These are phyloP conservation scores for Blepharisma stoltei DNA, from an alignment of 73 alveolate species.

Conservation along the genomic window DNA sequence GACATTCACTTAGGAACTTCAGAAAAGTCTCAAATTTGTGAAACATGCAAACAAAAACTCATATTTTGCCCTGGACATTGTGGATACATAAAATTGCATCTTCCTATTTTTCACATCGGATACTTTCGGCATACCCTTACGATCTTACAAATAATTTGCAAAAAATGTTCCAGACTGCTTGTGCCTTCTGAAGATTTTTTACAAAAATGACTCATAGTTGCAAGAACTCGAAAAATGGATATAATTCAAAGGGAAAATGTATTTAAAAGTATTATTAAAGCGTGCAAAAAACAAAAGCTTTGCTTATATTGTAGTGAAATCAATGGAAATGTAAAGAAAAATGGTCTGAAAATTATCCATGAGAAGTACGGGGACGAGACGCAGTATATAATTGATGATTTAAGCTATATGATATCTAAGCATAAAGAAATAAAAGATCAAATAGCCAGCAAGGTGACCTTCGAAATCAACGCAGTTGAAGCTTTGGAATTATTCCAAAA, in stretches of 20 bases:
- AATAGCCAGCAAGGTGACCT: slow-evolving; percentile 41
- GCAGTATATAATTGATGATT: slow-evolving; percentile 29
- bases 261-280: slow-evolving; percentile 37
- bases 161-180: slow-evolving; percentile 66
- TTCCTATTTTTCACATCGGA: slow-evolving; percentile 97
- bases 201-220: slow-evolving; percentile 40
- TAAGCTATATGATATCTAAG: slow-evolving; percentile 35
- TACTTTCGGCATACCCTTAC: slow-evolving; percentile 79
- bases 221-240: slow-evolving; percentile 36
- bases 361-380: slow-evolving; percentile 63
- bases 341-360: slow-evolving; percentile 75
- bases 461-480: slow-evolving; percentile 56
- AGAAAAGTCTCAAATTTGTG: slow-evolving; percentile 69
- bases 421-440: slow-evolving; percentile 35
- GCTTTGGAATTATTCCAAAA: slow-evolving; percentile 67
- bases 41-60: slow-evolving; percentile 75
- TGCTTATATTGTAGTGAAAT: slow-evolving; percentile 78
- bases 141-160: slow-evolving; percentile 75
- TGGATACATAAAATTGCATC: slow-evolving; percentile 83
- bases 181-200: slow-evolving; percentile 44
- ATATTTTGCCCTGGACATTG: slow-evolving; percentile 96
- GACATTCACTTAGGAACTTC: slow-evolving; percentile 62
- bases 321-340: slow-evolving; percentile 86
- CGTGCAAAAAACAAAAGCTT: slow-evolving; percentile 57
- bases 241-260: slow-evolving; percentile 13